phyloP scores from a whole-genome alignment of 805 yeast species.

The Pichia manshurica region DNA sequence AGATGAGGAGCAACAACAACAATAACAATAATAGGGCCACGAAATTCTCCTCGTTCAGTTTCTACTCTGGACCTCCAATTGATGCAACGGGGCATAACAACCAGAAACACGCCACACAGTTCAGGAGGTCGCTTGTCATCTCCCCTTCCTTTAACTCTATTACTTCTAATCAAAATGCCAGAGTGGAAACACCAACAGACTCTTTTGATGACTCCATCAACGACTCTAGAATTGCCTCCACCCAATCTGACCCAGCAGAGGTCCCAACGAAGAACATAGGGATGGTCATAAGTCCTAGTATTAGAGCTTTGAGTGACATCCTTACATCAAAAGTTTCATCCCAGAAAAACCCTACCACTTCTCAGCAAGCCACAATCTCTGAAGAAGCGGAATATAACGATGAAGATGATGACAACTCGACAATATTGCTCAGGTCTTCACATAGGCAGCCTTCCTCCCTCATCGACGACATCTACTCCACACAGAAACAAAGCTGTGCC shows the following conservation, averaged over 20 bases:
- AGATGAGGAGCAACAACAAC: neutral
- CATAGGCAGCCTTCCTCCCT: conserved; percentile 2
- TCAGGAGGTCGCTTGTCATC: conserved; percentile 29
- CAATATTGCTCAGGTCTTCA: neutral
- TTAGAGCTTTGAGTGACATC: conserved; percentile 31
- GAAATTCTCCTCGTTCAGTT: conserved; percentile 18
- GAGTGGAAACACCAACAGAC: neutral
- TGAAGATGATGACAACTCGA: conserved; percentile 1
- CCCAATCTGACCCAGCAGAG: conserved; percentile 15
- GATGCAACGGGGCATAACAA: conserved; percentile 8
- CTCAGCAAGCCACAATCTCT: conserved; percentile 5
- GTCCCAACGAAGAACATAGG: conserved; percentile 29
- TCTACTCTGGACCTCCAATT: conserved; percentile 27
- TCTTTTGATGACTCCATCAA: conserved; percentile 4
- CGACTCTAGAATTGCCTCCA: neutral
- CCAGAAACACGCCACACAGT: conserved; percentile 25
- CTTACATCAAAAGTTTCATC: conserved; percentile 24
- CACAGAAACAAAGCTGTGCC: conserved; percentile 6
- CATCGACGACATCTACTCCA: conserved; percentile 8
- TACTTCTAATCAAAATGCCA: conserved; percentile 3
- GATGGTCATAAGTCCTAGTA: conserved; percentile 33
- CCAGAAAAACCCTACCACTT: neutral
- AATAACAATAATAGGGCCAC: conserved; percentile 3
- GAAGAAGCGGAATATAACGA: conserved; percentile 12
- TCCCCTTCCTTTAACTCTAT: conserved; percentile 31